Conservation (phyloP, 345 rosid species). For the Populus simonii region DNA sequence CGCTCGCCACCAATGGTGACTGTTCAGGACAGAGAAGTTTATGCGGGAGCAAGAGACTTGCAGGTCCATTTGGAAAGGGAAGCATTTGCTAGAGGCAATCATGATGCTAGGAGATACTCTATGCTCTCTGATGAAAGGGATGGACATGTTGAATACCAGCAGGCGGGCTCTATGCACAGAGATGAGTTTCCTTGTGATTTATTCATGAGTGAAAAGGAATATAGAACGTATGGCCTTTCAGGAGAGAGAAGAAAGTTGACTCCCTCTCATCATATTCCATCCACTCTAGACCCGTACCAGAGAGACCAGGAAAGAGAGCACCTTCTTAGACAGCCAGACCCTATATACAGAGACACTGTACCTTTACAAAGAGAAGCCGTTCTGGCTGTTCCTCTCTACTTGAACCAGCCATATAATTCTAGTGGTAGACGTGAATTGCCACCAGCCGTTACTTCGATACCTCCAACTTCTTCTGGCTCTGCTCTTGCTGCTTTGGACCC, state of each 20-base stretch:
- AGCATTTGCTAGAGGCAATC: constrained; percentile 26
- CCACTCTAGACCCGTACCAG: constrained; percentile 32
- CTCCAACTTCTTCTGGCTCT: constrained; percentile 19
- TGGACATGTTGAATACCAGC: constrained; percentile 17
- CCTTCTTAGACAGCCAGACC: constrained; percentile 38
- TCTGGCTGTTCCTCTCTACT: constrained; percentile 27
- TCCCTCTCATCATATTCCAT: constrained; percentile 25
- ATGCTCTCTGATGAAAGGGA: constrained; percentile 48
- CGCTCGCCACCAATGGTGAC: constrained; percentile 25
- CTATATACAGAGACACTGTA: constrained; percentile 21
- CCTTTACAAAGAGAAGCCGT: constrained; percentile 37
- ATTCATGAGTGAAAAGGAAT: constrained; percentile 63
- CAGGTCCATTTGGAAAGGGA: constrained; percentile 29
- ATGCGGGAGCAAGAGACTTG: constrained; percentile 27
- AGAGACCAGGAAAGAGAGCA: constrained; percentile 41
- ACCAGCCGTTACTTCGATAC: constrained; percentile 20
- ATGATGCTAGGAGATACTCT: constrained; percentile 29
- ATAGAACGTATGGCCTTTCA: constrained; percentile 59
- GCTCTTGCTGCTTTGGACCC: constrained; percentile 30
- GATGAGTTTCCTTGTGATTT: constrained; percentile 44
- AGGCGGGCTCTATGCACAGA: constrained; percentile 23
- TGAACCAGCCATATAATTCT: constrained; percentile 32
- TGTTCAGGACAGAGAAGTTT: constrained; percentile 30
- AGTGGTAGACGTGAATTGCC: constrained; percentile 37
- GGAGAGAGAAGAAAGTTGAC: constrained; percentile 52